Conservation (phyloP, 352 stramenopile species). For the Globisporangium rhizosaccharum region DNA sequence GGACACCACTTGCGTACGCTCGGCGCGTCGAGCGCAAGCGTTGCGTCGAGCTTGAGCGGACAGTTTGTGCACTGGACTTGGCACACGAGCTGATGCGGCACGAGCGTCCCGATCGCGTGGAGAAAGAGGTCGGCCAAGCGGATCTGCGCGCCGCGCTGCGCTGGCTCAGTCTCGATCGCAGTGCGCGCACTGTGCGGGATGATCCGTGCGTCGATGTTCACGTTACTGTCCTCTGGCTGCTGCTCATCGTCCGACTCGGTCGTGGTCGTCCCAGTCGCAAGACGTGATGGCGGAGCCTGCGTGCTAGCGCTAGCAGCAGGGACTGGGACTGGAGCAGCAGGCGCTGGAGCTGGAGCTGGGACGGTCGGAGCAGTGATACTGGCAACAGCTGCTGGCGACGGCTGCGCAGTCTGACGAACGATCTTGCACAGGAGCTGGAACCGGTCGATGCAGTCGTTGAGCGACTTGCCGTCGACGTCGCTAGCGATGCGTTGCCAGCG, state of each 20-base stretch:
- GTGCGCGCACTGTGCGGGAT: constrained; percentile 40
- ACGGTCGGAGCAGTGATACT: background rate
- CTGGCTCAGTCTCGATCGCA: constrained; percentile 48
- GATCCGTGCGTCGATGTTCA: constrained; percentile 34
- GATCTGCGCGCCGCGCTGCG: constrained; percentile 44
- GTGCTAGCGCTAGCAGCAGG: background rate
- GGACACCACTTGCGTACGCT: constrained; percentile 75
- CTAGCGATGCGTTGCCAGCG: constrained; percentile 63
- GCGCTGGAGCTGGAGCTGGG: background rate
- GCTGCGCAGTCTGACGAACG: constrained; percentile 16
- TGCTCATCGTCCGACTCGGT: constrained; percentile 14
- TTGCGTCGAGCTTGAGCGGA: constrained; percentile 63
- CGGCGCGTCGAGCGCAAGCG: constrained; percentile 35
- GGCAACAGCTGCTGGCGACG: no score
- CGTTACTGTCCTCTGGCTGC: background rate
- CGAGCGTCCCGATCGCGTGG: constrained; percentile 69
- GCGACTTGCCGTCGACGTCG: constrained; percentile 53
- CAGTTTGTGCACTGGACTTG: constrained; percentile 72
- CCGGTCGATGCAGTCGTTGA: constrained; percentile 82
- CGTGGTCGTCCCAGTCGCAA: background rate
- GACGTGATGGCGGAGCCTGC: background rate
- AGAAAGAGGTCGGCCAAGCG: constrained; percentile 68
- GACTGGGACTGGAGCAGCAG: background rate
- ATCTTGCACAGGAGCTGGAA: constrained; percentile 62
- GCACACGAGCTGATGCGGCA: constrained; percentile 54